Evolutionary conservation across 2,329 filamentous ascomycete genomes (phyloP).

Genomic region (Phaeosphaeria sp.): DNA sequence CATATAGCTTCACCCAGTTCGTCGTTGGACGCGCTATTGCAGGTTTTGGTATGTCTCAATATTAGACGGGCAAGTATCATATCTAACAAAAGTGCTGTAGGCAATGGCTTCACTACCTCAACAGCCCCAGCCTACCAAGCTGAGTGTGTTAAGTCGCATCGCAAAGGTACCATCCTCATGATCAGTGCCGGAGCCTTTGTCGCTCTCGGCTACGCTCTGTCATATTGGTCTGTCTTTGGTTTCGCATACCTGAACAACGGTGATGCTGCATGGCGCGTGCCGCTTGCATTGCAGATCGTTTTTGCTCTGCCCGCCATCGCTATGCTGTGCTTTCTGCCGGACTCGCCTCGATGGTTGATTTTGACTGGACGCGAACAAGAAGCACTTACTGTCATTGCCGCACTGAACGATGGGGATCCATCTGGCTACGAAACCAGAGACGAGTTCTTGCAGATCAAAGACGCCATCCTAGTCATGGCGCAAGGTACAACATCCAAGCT

Average conservation of each 20-base stretch:
- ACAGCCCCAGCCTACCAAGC: constrained; percentile 62
- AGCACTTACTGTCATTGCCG: constrained; percentile 39
- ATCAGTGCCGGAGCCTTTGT: constrained; percentile 59
- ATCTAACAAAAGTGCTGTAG: constrained; percentile 25
- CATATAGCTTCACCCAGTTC: constrained; percentile 57
- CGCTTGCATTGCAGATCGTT: constrained; percentile 64
- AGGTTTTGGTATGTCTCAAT: constrained; percentile 53
- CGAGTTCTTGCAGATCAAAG: constrained; percentile 51
- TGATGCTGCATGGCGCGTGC: constrained; percentile 58
- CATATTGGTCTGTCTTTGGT: constrained; percentile 62
- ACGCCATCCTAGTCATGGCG: constrained; percentile 39
- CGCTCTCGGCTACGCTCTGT: constrained; percentile 55
- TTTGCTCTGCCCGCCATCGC: constrained; percentile 62
- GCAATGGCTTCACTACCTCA: constrained; percentile 60
- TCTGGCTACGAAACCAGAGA: constrained; percentile 36
- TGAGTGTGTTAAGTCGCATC: constrained; percentile 53
- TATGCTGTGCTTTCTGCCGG: constrained; percentile 59
- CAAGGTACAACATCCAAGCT: constrained; percentile 31
- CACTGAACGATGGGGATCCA: constrained; percentile 35
- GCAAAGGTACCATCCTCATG: constrained; percentile 56
- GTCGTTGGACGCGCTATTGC: constrained; percentile 57
- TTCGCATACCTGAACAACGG: constrained; percentile 52
- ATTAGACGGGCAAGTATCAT: background rate
- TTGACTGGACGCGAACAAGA: constrained; percentile 61
- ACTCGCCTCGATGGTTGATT: constrained; percentile 66